These are phyloP conservation scores for Penicillium aurantiogriseum DNA, from an alignment of 2,329 filamentous ascomycete species.

Conservation along the genomic window DNA sequence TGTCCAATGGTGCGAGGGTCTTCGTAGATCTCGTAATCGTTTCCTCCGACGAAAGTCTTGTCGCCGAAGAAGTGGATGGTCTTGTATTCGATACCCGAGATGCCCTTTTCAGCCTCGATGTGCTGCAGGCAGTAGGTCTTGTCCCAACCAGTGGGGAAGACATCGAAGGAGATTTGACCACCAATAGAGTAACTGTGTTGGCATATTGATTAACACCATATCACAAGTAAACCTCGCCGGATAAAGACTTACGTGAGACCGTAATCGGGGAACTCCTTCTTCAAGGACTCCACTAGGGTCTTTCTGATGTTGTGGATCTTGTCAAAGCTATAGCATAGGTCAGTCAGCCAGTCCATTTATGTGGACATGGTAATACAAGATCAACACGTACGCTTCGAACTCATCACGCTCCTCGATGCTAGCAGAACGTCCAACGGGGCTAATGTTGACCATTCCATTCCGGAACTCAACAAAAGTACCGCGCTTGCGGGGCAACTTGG, in stretches of 20 bases:
- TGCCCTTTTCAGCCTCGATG: constrained; percentile 75
- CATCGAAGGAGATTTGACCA: constrained; percentile 96
- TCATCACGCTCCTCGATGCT: constrained; percentile 74
- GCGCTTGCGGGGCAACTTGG: constrained; percentile 62
- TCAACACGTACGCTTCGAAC: constrained; percentile 60
- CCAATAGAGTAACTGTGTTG: constrained; percentile 78
- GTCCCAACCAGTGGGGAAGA: constrained; percentile 96
- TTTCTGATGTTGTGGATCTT: constrained; percentile 71
- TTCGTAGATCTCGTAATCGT: constrained; percentile 90
- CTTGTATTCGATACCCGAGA: constrained; percentile 65
- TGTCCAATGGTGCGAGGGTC: constrained; percentile 83
- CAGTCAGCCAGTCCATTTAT: neutral
- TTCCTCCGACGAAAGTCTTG: constrained; percentile 87
- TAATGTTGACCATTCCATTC: constrained; percentile 66
- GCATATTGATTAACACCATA: constrained; percentile 2
- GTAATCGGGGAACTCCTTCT: constrained; percentile 76
- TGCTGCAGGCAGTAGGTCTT: constrained; percentile 96
- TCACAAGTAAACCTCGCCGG: constrained; percentile 2
- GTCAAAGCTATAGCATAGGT: constrained; percentile 59
- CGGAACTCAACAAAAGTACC: constrained; percentile 67
- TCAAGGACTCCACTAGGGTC: constrained; percentile 72
- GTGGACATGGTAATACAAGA: neutral
- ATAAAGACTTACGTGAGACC: constrained; percentile 71
- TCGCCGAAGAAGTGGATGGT: constrained; percentile 98
- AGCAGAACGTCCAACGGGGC: constrained; percentile 74